A percentile compares a stretch with the other conserved stretches of the same genome.
Evolutionary conservation across 23 red algal species (phyloP).

Genomic region (Gracilariopsis chorda): DNA sequence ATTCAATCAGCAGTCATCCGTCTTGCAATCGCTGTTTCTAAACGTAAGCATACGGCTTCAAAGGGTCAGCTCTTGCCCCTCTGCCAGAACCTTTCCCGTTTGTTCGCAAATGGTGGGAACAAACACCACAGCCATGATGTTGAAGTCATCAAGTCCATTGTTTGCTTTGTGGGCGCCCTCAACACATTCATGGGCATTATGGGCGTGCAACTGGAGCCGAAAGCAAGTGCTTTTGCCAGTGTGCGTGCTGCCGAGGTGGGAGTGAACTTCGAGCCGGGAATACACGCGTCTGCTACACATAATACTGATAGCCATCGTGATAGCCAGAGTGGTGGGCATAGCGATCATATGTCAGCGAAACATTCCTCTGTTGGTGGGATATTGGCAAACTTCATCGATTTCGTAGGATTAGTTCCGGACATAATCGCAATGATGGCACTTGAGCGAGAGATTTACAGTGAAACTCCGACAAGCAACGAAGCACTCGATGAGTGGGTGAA

Average conservation of each 20-base stretch:
- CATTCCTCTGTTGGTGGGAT: slow-evolving; percentile 6
- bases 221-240: neutral
- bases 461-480: neutral
- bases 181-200: slow-evolving; percentile 28
- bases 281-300: neutral
- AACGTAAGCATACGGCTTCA: neutral
- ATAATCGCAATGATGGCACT: neutral
- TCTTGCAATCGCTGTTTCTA: slow-evolving; percentile 5
- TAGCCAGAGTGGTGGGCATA: too few species aligned
- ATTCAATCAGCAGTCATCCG: slow-evolving; percentile 1
- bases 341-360: neutral
- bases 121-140: neutral
- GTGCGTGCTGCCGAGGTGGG: neutral
- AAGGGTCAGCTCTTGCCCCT: neutral
- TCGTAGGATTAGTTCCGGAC: neutral
- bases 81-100: neutral
- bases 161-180: slow-evolving; percentile 20
- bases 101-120: neutral
- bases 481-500: slow-evolving; percentile 12
- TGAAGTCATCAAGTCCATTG: slow-evolving; percentile 21
- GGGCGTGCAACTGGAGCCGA: slow-evolving; percentile 21
- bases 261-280: neutral
- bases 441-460: slow-evolving; percentile 26
- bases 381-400: neutral
- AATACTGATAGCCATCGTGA: neutral